phyloP scores from a whole-genome alignment of 176 grass and related monocot species.

The Melocanna baccifera region DNA sequence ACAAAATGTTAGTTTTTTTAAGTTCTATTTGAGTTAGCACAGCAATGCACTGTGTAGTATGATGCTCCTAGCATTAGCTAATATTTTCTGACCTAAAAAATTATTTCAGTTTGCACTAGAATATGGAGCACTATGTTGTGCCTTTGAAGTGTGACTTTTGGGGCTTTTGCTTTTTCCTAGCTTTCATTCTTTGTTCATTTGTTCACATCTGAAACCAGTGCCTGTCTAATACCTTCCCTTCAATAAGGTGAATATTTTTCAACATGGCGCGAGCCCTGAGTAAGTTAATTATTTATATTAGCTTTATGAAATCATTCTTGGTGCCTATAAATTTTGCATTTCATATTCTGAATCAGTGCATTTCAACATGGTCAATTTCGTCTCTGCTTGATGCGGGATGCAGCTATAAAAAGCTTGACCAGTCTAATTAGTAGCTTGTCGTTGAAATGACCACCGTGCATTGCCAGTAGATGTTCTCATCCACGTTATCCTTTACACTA shows the following conservation, averaged over 20 bases:
- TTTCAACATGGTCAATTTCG: not conserved
- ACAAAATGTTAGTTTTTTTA: not conserved
- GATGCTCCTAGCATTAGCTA: not conserved
- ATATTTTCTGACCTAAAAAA: not conserved
- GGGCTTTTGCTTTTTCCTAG: not conserved
- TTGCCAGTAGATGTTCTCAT: not conserved
- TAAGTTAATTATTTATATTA: not conserved
- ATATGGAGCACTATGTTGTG: not conserved
- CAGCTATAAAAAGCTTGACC: not conserved
- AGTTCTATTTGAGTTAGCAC: not conserved
- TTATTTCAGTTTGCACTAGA: not conserved
- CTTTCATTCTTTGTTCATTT: not conserved
- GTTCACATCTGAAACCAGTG: not conserved
- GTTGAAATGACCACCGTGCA: not conserved
- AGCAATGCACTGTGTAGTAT: not conserved
- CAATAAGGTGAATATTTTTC: not conserved
- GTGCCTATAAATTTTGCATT: not conserved
- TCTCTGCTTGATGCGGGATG: not conserved
- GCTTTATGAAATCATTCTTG: not conserved
- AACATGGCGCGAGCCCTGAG: not conserved
- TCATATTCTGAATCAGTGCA: not conserved
- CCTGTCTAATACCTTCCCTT: not conserved
- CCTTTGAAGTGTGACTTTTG: slow-evolving; percentile 14
- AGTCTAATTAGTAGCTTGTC: not conserved
- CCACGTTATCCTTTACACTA: not conserved